Evolutionary conservation across 495 filamentous ascomycete genomes (phyloP), one percentile per base, ranked within the genome.

Genomic region (Emericellopsis terricola): DNA sequence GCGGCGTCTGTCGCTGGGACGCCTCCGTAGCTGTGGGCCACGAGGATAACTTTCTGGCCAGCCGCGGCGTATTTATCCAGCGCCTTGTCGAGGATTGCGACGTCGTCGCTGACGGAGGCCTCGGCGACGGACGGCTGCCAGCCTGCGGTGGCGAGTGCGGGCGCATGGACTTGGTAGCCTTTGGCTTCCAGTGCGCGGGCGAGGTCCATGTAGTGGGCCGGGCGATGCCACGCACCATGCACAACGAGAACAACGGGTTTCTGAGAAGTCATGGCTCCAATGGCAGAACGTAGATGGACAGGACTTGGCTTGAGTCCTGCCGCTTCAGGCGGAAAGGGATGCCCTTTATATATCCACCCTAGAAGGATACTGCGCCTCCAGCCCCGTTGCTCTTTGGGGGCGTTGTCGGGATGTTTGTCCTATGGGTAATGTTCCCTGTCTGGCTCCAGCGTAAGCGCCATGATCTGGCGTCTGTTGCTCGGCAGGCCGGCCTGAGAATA

Each of bases 161-260:
- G 41, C 10, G 36, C 34, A 8, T 42, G 34, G 8, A 65, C 59
- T 33, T 39, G 32, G 41, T 56, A 62, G 19, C 57, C 55, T 17
- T 39, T 46, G 18, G 36, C 31, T 38, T 46, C 30, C 4, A 63
- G 54, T 11, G 49, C 46, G 21, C 45, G 36, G 39, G 50, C 51
- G 36, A 57, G 50, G 19, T 24, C 38, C 13, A 41, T 31, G 46
- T 62, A 65, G 44, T 55, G 52, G 26, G 50, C n/a, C 4, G 56
- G 56, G 2, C 47, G 45, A 39, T 61, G 55, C 55, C 57, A 65
- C 21, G 59, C 58, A 32, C 61, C 59, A 29, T 63, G 59, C 41
- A 62, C 45, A 19, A 65, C 38, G 39, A 60, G 44, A 38, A 61
- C 53, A 13, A 53, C 49, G 20, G 59, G 61, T 24, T 48, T 50